Base-by-base conservation (phyloP, 306 rosid genomes). In the Medicago lupulina region DNA sequence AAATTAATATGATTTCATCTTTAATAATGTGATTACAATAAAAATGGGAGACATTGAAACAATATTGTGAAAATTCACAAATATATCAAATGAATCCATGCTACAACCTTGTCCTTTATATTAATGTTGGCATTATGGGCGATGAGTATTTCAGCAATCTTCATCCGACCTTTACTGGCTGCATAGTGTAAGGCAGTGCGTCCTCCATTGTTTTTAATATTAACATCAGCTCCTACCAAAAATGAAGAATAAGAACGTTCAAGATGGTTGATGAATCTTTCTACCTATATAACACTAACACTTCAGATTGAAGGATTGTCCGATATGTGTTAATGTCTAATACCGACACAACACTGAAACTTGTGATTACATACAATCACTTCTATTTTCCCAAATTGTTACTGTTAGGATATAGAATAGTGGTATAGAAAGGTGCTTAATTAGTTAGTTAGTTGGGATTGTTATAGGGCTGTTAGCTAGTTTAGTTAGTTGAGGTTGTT, bases 121-220 rank as follows among this genome's bases (percentile, higher is more conserved):
- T 90, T 90, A 59, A 95, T 71, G 63, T 87, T 87, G 68, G 98
- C 97, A 74, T 93, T 80, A 46, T 86, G 89, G 16, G 97, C 84
- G 75, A 90, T 84, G 76, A 95, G 89, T 59, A 63, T 73, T 81
- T 87, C 89, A 59, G 97, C 96, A 80, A 92, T 85, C 89, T 92
- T 79, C 78, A 82, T 15, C 97, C 93, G 74, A 9, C 97, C 98
- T 78, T 95, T 95, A 81, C 97, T 95, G 58, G 96, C 92, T 46
- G 93, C 97, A 83, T 95, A 95, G 76, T 95, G 97, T 86, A 95
- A 93, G 67, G 98, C 96, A 74, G 95, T 82, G 41, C 96, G 92
- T 51, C 97, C 97, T 7, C 98, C 93, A 19, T 59, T 6, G 61
- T 92, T 92, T 84, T 82, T 89, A 66, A 87, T 17, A 86, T 92